Evolutionary conservation across 768 basidiomycete species (phyloP).

Genomic region (Trametes coccinea): DNA sequence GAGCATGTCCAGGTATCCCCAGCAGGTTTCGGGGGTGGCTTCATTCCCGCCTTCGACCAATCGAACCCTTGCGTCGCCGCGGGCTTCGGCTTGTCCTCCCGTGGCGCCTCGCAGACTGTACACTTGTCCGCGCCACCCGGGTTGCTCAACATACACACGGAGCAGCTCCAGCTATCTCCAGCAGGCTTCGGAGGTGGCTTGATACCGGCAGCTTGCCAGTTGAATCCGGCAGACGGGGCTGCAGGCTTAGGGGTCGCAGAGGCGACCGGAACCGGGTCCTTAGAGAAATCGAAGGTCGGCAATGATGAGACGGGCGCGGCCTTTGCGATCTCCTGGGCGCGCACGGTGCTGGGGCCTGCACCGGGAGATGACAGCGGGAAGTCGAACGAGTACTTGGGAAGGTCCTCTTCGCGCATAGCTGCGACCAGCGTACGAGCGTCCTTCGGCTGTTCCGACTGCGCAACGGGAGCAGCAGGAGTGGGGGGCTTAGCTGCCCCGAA

Average conservation of each 20-base stretch:
- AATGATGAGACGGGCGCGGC: conserved; percentile 43
- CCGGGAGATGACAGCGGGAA: conserved; percentile 25
- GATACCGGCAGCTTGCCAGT: conserved; percentile 64
- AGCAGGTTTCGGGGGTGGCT: conserved; percentile 19
- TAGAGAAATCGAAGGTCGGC: conserved; percentile 44
- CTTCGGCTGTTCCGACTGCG: conserved; percentile 11
- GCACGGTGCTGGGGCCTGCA: conserved; percentile 25
- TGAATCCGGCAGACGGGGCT: conserved; percentile 43
- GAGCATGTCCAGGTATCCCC: conserved; percentile 31
- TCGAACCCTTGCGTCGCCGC: conserved; percentile 28
- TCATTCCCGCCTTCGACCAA: conserved; percentile 34
- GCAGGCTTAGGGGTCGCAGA: conserved; percentile 15
- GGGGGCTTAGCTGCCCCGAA: too few species aligned
- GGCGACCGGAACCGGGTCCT: conserved; percentile 23
- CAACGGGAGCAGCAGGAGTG: background rate
- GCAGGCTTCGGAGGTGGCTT: conserved; percentile 41
- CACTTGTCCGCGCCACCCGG: conserved; percentile 45
- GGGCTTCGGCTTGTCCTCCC: conserved; percentile 20
- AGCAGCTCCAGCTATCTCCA: conserved; percentile 56
- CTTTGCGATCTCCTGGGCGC: conserved; percentile 40
- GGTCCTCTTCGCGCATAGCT: conserved; percentile 33
- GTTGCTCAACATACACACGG: conserved; percentile 47
- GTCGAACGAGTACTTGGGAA: conserved; percentile 39
- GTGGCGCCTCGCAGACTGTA: conserved; percentile 43
- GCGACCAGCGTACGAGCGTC: conserved; percentile 30